Evolutionary conservation across 2,329 filamentous ascomycete species (phyloP).

Genomic region (Aspergillus ochraceus): DNA sequence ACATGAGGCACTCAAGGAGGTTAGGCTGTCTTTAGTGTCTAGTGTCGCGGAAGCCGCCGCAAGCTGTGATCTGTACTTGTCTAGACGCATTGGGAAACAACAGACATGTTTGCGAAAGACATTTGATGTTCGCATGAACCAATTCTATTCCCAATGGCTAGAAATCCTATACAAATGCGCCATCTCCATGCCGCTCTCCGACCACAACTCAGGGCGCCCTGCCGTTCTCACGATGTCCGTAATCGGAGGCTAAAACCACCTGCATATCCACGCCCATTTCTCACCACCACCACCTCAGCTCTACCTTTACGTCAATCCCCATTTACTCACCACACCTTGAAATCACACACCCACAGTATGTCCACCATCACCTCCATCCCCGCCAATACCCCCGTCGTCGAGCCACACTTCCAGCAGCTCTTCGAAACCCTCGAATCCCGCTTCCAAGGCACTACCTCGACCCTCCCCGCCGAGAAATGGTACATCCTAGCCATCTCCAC

Average conservation of each 20-base stretch:
- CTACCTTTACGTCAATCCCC: not conserved
- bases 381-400: constrained; percentile 17
- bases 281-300: not conserved
- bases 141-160: too few relatives aligned
- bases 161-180: not conserved
- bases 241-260: not conserved
- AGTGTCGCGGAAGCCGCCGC: too few relatives aligned
- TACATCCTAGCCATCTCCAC: constrained; percentile 42
- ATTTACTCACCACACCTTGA: not conserved
- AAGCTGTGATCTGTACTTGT: not conserved
- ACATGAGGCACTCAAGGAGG: not conserved
- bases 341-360: not conserved
- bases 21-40: not conserved
- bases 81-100: not conserved
- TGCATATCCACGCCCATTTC: not conserved
- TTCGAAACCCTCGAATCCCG: constrained; percentile 30
- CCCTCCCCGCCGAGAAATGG: constrained; percentile 30
- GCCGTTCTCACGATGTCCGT: not conserved
- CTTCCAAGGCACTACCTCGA: constrained; percentile 24
- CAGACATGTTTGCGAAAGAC: not conserved
- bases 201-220: not conserved
- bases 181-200: not conserved
- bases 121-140: not conserved
- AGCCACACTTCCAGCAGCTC: constrained; percentile 29
- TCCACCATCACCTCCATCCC: constrained; percentile 16